Percentiles rank a stretch among this genome's conserved stretches.
These are phyloP conservation scores for Phaeoacremonium minimum DNA, from an alignment of 2,329 filamentous ascomycete genomes.

Conservation along the genomic window DNA sequence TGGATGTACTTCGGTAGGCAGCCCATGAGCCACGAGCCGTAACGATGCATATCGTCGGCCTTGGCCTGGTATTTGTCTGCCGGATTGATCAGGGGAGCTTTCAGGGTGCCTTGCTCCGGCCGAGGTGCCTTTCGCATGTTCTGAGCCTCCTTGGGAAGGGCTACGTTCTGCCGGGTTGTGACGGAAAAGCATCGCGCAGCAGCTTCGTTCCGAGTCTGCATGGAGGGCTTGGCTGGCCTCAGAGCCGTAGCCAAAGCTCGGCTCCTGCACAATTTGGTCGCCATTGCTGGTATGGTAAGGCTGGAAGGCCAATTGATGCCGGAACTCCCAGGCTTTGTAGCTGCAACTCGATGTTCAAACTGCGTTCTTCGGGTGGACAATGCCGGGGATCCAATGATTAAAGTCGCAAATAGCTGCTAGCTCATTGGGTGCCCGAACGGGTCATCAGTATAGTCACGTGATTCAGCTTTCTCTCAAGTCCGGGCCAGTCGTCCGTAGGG, in stretches of 20 bases:
- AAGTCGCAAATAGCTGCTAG: slow-evolving; percentile 4
- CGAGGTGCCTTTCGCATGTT: slow-evolving; percentile 66
- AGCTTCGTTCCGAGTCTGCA: slow-evolving; percentile 33
- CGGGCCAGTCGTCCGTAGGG: no score
- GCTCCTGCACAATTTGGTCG: slow-evolving; percentile 54
- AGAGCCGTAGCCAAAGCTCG: slow-evolving; percentile 52
- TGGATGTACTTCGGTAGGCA: slow-evolving; percentile 97
- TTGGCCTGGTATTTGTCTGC: slow-evolving; percentile 89
- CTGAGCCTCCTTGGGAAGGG: slow-evolving; percentile 54
- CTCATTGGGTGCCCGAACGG: background rate
- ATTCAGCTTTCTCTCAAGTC: no score
- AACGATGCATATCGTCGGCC: slow-evolving; percentile 83
- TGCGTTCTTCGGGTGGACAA: background rate
- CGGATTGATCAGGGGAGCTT: slow-evolving; percentile 80
- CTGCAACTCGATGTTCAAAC: background rate
- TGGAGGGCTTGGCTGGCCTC: slow-evolving; percentile 43
- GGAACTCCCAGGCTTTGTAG: background rate
- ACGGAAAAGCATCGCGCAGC: slow-evolving; percentile 45
- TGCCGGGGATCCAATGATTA: slow-evolving; percentile 8
- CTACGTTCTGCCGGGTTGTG: slow-evolving; percentile 43
- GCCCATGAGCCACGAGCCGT: slow-evolving; percentile 94
- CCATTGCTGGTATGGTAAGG: slow-evolving; percentile 42
- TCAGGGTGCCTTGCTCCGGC: slow-evolving; percentile 57
- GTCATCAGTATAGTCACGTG: slow-evolving; percentile 6
- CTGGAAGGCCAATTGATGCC: slow-evolving; percentile 39